A percentile compares a stretch with the other conserved stretches of the same genome.
Evolutionary conservation across 176 grass and related monocot genomes (phyloP).

Genomic region (Urochloa ruziziensis): DNA sequence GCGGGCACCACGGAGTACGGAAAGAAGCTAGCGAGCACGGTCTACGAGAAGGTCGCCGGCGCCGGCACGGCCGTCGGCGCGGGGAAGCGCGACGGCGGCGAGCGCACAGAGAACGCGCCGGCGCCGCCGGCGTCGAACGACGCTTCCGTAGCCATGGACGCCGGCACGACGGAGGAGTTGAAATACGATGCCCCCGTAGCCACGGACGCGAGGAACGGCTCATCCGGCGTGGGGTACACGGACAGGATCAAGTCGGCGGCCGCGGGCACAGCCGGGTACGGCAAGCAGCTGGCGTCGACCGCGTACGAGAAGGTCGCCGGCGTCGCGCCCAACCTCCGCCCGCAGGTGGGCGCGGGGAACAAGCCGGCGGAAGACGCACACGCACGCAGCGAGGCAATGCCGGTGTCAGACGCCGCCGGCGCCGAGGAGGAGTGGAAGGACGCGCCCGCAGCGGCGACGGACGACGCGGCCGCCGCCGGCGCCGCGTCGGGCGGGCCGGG

Average conservation of each 20-base stretch:
- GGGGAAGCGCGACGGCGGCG: not conserved
- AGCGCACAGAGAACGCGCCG: not conserved
- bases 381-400: not conserved
- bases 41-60: conserved; percentile 51
- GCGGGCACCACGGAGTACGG: conserved; percentile 44
- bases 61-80: not conserved
- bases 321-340: conserved; percentile 32
- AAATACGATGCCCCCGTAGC: not conserved
- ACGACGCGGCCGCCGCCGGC: not conserved
- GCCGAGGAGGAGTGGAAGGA: not conserved
- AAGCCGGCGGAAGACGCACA: not conserved
- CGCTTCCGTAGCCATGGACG: too few species aligned
- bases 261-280: conserved; percentile 41
- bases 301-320: conserved; percentile 49
- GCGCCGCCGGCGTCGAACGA: conserved; percentile 2
- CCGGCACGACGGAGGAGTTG: not conserved
- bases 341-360: not conserved
- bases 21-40: conserved; percentile 42
- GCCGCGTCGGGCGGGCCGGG: not conserved
- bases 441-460: not conserved
- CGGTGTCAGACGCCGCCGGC: conserved; percentile 12
- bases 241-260: conserved; percentile 49
- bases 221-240: conserved; percentile 21
- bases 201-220: not conserved
- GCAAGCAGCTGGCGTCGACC: conserved; percentile 48